phyloP scores from a whole-genome alignment of 192 early-diverging fungal genomes.

The Coemansia sp. region DNA sequence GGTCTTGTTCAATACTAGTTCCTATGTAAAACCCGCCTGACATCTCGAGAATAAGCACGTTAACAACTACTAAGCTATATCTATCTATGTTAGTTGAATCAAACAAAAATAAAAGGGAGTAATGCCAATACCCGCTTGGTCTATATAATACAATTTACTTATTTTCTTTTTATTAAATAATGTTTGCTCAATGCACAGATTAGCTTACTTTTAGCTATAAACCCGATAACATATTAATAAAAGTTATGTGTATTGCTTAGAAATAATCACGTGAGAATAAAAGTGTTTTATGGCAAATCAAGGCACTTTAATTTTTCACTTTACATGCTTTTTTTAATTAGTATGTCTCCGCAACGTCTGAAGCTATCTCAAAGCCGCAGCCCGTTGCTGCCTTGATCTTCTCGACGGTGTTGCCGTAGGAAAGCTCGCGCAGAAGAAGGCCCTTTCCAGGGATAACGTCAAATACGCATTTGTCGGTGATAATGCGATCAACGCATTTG shows the following conservation, averaged over 20 bases:
- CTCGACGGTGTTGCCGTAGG: constrained; percentile 62
- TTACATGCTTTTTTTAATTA: constrained; percentile 1
- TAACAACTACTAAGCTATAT: neutral
- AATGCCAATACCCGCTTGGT: neutral
- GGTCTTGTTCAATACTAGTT: constrained; percentile 49
- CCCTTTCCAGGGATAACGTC: constrained; percentile 61
- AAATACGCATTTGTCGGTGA: constrained; percentile 72
- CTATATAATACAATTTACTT: neutral
- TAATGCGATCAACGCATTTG: constrained; percentile 66
- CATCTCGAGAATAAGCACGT: constrained; percentile 14
- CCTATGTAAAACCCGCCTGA: constrained; percentile 41
- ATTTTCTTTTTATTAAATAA: neutral
- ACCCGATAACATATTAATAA: neutral
- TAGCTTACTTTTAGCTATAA: neutral
- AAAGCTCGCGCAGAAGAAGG: constrained; percentile 66
- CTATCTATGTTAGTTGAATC: neutral
- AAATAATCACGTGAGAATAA: constrained; percentile 3
- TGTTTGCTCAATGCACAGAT: neutral
- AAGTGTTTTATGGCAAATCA: neutral
- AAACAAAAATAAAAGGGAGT: neutral
- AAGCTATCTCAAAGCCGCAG: constrained; percentile 61
- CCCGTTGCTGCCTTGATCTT: constrained; percentile 66
- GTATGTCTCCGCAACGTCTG: constrained; percentile 48
- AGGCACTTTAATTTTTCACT: too few species aligned
- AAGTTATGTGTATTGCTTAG: neutral